Base-by-base conservation (phyloP, 805 yeast genomes). In the Candida hungchunana region DNA sequence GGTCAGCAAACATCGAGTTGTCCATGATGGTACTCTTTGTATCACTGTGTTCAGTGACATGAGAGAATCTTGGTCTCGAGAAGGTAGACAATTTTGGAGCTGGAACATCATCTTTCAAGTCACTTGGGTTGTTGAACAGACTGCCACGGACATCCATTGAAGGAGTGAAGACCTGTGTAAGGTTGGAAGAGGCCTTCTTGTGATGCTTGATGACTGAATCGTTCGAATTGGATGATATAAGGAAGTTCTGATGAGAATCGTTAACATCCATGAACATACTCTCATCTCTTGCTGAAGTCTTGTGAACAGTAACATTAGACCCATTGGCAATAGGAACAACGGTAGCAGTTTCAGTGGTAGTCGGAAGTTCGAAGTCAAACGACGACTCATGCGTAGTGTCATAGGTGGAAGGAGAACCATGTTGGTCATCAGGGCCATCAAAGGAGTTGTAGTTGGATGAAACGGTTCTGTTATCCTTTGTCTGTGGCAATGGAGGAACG, bases 311-410 rank as follows among this genome's bases (percentile, higher is more conserved):
- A 10, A 50, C 18, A 22, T 50, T 43, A 2, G 59, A 54, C 3
- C 55, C 56, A 36, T 48, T 51, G 6, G 58, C 47, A 2, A 53
- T 38, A 13, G 46, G 45, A 22, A 54, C 39, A 8, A 50, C 47
- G 13, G 54, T 48, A 15, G 58, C 59, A 24, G 47, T 23, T 34
- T 50, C 52, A 9, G 58, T 50, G 14, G 36, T 32, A 0, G 48
- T 34, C 27, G 58, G 56, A 4, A 51, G 28, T 29, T 53, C 59
- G 33, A 50, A 50, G 29, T 55, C 56, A 34, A 52, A 54, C 8
- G 59, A 50, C 7, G 35, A 23, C 12, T 50, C 54, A 16, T 48
- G 44, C 13, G 36, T 35, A 2, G 40, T 38, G 9, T 27, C 31
- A 16, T 29, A 28, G 3, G 34, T 37, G 13, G 18, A 31, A 17